Base-by-base conservation (phyloP, 208 protist genomes). In the Borovskyia barvae region DNA sequence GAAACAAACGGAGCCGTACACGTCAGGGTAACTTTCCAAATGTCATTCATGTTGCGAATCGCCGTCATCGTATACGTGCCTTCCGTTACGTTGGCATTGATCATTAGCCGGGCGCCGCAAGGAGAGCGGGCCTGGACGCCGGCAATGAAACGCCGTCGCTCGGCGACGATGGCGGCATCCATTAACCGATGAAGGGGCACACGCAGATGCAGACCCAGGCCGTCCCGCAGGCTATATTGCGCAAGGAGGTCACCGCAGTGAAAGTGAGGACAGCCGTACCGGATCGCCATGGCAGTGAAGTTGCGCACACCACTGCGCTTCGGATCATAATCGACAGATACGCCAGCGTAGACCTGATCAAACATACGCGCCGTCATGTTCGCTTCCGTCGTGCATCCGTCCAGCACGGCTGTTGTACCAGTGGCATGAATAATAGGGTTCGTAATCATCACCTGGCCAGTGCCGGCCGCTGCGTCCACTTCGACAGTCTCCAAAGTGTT, bases 261-360 rank as follows among this genome's bases (percentile, higher is more conserved):
- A 43, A 90, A 67, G 28, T 66, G 57, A 0, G 69, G 57, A 56
- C 79, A 90, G 25, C 61, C 61, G 12, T 66, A 32, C 20, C 72
- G 72, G 12, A 72, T 52, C 17, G 74, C 20, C 5, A 72, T 39
- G 5, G 81, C 26, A 2, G 75, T 82, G 42, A 80, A 56, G 51
- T 90, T 66, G 50, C 58, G 64, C 24, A 93, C 25, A 14, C 87
- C 87, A 40, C 78, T 89, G 46, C 87, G 71, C 24, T 65, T 79
- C 5, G 82, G 80, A 51, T 90, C 82, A 55, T 93, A 93, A 19
- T 48, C 15, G 14, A 67, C 42, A 37, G 50, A 57, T 0, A 61
- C 50, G 9, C 82, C 82, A 2, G 75, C 57, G 30, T 72, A 78
- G 29, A 72, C 48, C 9, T 53, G 39, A 33, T 65, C 4, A 1